Evolutionary conservation across 148 eudicot genomes (phyloP).

Genomic region (Pharnaceum exiguum): DNA sequence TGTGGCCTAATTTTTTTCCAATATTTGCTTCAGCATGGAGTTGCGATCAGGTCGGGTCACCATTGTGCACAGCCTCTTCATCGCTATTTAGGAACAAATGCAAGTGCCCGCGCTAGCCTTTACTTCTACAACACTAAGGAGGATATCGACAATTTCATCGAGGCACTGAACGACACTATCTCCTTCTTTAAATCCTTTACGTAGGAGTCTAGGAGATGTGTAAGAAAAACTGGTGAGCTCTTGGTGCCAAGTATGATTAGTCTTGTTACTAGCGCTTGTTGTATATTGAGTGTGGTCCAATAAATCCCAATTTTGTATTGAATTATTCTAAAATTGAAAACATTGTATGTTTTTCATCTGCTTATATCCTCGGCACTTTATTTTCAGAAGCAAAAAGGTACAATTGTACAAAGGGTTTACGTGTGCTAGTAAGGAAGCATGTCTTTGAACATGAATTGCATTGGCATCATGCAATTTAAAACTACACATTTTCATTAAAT

Average conservation of each 20-base stretch:
- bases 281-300: conserved; percentile 1
- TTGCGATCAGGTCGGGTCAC: conserved; percentile 94
- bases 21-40: conserved; percentile 59
- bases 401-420: too few species aligned
- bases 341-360: too few species aligned
- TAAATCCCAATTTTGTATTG: background rate
- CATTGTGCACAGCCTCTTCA: conserved; percentile 98
- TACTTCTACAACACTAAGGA: conserved; percentile 90
- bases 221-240: background rate
- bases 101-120: conserved; percentile 91
- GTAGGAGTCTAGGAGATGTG: conserved; percentile 16
- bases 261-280: background rate
- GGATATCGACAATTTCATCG: conserved; percentile 66
- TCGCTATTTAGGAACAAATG: conserved; percentile 65
- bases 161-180: conserved; percentile 65
- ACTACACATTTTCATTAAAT: too few species aligned
- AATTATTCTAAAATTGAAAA: background rate
- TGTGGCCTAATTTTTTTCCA: background rate
- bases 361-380: too few species aligned
- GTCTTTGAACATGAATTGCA: too few species aligned
- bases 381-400: too few species aligned
- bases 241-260: background rate
- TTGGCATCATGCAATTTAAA: too few species aligned
- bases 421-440: too few species aligned
- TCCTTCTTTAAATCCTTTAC: conserved; percentile 61